Evolutionary conservation across 2,329 filamentous ascomycete species (phyloP).

Genomic region (Colletotrichum sp.): DNA sequence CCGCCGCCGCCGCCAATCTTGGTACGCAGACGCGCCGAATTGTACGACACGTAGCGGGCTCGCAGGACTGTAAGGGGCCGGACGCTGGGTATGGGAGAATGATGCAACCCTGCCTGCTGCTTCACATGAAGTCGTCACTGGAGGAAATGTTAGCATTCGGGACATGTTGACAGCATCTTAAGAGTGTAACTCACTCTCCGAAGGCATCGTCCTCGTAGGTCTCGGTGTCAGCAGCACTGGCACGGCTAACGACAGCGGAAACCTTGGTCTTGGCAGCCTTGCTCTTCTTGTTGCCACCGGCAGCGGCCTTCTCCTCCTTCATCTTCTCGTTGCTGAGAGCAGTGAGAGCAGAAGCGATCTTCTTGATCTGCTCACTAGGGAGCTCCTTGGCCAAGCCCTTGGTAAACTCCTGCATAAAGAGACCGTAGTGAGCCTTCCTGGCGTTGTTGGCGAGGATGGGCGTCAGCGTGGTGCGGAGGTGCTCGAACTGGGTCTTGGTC

Average conservation of each 20-base stretch:
- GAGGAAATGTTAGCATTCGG: constrained; percentile 23
- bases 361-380: constrained; percentile 94
- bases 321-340: constrained; percentile 96
- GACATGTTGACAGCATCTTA: background rate
- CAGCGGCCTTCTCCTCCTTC: constrained; percentile 94
- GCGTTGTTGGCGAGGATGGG: constrained; percentile 76
- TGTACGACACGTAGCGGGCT: background rate
- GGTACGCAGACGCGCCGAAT: background rate
- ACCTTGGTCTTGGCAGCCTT: constrained; percentile 98
- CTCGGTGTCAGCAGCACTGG: constrained; percentile 71
- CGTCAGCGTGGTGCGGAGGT: constrained; percentile 77
- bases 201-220: constrained; percentile 81
- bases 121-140: constrained; percentile 79
- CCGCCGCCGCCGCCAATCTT: background rate
- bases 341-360: constrained; percentile 87
- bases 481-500: constrained; percentile 85
- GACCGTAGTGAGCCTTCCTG: constrained; percentile 88
- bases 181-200: constrained; percentile 73
- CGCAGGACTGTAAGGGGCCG: background rate
- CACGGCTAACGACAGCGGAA: constrained; percentile 71
- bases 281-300: constrained; percentile 94
- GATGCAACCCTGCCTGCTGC: constrained; percentile 19
- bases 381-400: constrained; percentile 89
- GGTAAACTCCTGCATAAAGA: constrained; percentile 90
- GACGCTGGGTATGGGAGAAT: constrained; percentile 9